These are phyloP conservation scores for Sungouiella blattae DNA, from an alignment of 805 yeast genomes.

Conservation along the genomic window DNA sequence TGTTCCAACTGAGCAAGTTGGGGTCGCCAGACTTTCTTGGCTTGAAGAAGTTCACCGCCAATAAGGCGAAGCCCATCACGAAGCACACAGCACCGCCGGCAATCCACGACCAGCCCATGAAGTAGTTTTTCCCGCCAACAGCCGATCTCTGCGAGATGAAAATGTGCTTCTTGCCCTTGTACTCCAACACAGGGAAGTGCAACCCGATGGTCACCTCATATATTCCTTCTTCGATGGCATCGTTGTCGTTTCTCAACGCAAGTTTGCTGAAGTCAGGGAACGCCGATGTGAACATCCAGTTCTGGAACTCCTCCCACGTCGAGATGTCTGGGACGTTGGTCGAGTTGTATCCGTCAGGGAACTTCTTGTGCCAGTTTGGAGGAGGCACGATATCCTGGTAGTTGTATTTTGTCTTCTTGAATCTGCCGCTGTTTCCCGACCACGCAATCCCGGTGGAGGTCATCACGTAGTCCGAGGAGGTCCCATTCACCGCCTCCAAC, in stretches of 20 bases:
- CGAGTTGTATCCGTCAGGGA: constrained; percentile 41
- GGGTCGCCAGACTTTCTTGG: constrained; percentile 75
- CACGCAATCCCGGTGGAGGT: constrained; percentile 41
- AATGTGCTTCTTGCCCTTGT: constrained; percentile 62
- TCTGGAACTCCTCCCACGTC: constrained; percentile 43
- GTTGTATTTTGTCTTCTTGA: constrained; percentile 39
- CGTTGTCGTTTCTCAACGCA: constrained; percentile 59
- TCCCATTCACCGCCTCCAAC: constrained; percentile 36
- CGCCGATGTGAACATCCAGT: constrained; percentile 45
- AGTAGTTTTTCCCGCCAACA: constrained; percentile 72
- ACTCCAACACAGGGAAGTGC: constrained; percentile 75
- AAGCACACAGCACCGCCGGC: constrained; percentile 72
- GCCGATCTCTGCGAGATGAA: constrained; percentile 68
- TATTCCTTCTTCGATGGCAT: constrained; percentile 50
- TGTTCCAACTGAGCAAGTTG: constrained; percentile 71
- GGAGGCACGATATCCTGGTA: constrained; percentile 40
- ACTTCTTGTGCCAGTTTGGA: constrained; percentile 43
- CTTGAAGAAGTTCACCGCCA: constrained; percentile 52
- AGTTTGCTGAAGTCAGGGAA: constrained; percentile 44
- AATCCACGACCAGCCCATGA: constrained; percentile 71
- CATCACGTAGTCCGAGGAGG: constrained; percentile 27
- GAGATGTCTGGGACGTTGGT: constrained; percentile 43
- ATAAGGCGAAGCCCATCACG: constrained; percentile 49
- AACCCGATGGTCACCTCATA: constrained; percentile 66
- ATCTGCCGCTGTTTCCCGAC: constrained; percentile 35